Conservation (phyloP, 2,329 filamentous ascomycete species). For the Fusarium sororula region DNA sequence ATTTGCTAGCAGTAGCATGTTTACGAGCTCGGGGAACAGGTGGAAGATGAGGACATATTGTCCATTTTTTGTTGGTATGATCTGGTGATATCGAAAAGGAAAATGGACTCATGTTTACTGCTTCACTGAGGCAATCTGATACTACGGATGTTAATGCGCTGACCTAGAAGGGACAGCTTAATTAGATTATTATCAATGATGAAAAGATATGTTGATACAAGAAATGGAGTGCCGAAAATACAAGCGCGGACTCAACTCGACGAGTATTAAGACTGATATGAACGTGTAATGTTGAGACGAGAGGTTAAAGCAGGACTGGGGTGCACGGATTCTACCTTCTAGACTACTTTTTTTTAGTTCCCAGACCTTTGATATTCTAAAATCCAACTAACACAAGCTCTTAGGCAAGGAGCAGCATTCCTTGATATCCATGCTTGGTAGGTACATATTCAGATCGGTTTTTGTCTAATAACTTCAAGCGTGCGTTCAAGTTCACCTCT, state of each 20-base stretch:
- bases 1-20: conserved; percentile 14
- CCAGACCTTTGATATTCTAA: background rate
- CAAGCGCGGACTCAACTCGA: background rate
- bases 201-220: background rate
- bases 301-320: background rate
- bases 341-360: background rate
- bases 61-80: conserved; percentile 13
- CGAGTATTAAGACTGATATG: background rate
- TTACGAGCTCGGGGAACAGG: conserved; percentile 1
- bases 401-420: background rate
- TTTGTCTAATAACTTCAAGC: background rate
- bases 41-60: background rate
- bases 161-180: conserved; percentile 2
- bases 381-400: background rate
- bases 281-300: background rate
- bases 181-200: conserved; percentile 11
- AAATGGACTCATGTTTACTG: conserved; percentile 6
- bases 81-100: conserved; percentile 5
- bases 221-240: background rate
- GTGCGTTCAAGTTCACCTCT: background rate
- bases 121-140: conserved; percentile 4
- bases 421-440: background rate
- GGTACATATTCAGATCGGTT: background rate
- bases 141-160: conserved; percentile 6
- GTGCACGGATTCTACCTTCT: background rate